Evolutionary conservation across 345 rosid genomes (phyloP).

Genomic region (Euphorbia lathyris): DNA sequence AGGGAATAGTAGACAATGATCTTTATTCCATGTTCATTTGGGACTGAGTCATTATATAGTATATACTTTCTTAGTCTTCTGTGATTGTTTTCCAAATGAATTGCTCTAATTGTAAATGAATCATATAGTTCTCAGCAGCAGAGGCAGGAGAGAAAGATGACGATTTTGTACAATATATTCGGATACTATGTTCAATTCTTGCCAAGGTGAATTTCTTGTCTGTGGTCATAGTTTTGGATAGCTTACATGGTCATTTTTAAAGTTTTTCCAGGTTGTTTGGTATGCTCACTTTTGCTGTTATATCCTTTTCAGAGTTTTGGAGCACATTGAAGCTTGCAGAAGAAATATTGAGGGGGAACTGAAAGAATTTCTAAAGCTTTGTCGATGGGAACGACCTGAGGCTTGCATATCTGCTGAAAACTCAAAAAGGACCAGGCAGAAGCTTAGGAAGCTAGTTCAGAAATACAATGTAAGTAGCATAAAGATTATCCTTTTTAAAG

Average conservation of each 20-base stretch:
- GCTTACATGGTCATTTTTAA: slow-evolving; percentile 9
- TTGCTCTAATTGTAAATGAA: slow-evolving; percentile 21
- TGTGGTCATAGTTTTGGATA: neutral
- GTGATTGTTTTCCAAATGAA: neutral
- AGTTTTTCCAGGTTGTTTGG: slow-evolving; percentile 6
- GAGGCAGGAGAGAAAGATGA: slow-evolving; percentile 53
- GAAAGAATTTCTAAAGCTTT: slow-evolving; percentile 62
- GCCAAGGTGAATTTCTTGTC: slow-evolving; percentile 56
- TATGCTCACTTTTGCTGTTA: slow-evolving; percentile 21
- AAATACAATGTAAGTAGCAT: slow-evolving; percentile 64
- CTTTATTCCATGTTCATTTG: neutral
- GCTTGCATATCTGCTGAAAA: slow-evolving; percentile 48
- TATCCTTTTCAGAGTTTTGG: slow-evolving; percentile 50
- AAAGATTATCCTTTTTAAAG: neutral
- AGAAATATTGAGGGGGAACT: slow-evolving; percentile 56
- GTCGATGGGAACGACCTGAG: slow-evolving; percentile 75
- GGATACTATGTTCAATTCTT: slow-evolving; percentile 85
- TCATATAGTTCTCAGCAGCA: slow-evolving; percentile 54
- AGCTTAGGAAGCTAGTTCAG: slow-evolving; percentile 67
- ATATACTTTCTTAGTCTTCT: neutral
- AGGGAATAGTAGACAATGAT: neutral
- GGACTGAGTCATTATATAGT: neutral
- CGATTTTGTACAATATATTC: slow-evolving; percentile 71
- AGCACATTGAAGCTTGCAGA: slow-evolving; percentile 52
- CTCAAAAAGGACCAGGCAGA: slow-evolving; percentile 63